Base-by-base conservation (phyloP, 2,329 filamentous ascomycete genomes). In the Penicillium sp. region DNA sequence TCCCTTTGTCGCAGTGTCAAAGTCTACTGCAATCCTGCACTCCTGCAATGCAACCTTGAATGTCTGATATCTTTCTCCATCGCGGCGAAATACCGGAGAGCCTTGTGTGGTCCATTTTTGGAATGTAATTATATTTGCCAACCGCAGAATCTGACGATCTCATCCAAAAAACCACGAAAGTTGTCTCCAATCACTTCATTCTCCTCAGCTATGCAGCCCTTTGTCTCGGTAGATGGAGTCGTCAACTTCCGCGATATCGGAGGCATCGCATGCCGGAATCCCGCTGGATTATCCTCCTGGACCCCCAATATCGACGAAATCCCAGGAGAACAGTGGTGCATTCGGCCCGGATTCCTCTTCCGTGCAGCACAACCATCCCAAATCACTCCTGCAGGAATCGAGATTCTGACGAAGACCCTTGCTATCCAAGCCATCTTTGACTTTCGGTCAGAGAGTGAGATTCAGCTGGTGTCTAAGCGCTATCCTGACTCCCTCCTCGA, bases 201-300 rank as follows among this genome's bases (percentile, higher is more conserved):
- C 45, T 16, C 16, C 43, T 35, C 25, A 43, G 38, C 40, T 13
- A 45, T 43, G 42, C 33, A 46, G 3, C 49, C 57, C 5, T 59
- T 59, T 19, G 33, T 59, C 49, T 19, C 16, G 28, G 51, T 59
- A 13, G 51, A 59, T 2, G 88, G 88, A 22, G 81, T 91, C 38
- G 77, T 80, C 63, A 92, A 92, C 76, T 87, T 92, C 71, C 84
- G 89, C 57, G 88, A 90, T 71, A 78, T 89, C 28, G 88, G 87
- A 64, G 86, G 86, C 48, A 86, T 87, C 65, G 19, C 38, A 30
- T 59, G 51, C 33, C 28, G 33, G 3, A 51, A 42, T 38, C 78
- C 82, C 10, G 71, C 35, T 16, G 22, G 4, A 35, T 14, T 85
- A 49, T 59, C 73, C 28, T 37, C 55, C 19, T 68, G 64, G 22